A percentile compares a stretch with the other conserved stretches of the same genome.
Conservation (phyloP, 2,329 filamentous ascomycete genomes). For the Bipolaris cookei region DNA sequence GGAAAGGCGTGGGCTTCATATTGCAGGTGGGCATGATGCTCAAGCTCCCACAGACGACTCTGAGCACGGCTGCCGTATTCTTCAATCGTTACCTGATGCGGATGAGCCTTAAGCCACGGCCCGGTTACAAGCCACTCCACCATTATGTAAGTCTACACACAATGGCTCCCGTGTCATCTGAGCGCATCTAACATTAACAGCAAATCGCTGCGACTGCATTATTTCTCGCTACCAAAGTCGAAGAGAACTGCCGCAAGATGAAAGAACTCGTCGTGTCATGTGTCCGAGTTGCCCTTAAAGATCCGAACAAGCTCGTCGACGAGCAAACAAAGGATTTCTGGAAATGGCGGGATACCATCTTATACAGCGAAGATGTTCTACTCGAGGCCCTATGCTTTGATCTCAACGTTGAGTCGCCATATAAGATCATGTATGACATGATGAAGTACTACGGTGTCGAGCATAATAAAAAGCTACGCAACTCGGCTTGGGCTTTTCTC, state of each 20-base stretch:
- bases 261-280: conserved; percentile 93
- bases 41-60: conserved; percentile 87
- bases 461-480: conserved; percentile 80
- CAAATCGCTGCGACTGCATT: conserved; percentile 89
- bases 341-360: conserved; percentile 93
- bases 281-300: conserved; percentile 93
- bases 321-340: conserved; percentile 98
- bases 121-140: conserved; percentile 72
- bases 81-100: conserved; percentile 97
- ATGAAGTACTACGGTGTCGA: conserved; percentile 75
- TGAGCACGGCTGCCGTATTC: conserved; percentile 91
- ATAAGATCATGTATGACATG: conserved; percentile 82
- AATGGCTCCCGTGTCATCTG: not conserved
- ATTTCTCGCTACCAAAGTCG: conserved; percentile 95
- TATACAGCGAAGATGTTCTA: conserved; percentile 90
- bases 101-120: conserved; percentile 76
- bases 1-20: conserved; percentile 96
- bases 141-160: conserved; percentile 66
- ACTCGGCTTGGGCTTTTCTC: conserved; percentile 90
- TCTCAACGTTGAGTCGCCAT: conserved; percentile 86
- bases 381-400: conserved; percentile 94
- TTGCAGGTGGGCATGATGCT: conserved; percentile 91
- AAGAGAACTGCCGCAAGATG: conserved; percentile 95
- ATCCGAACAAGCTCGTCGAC: conserved; percentile 85
- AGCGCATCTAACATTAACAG: conserved; percentile 32